phyloP scores from a whole-genome alignment of 2,329 filamentous ascomycete species.

The Cucurbitaria berberidis region DNA sequence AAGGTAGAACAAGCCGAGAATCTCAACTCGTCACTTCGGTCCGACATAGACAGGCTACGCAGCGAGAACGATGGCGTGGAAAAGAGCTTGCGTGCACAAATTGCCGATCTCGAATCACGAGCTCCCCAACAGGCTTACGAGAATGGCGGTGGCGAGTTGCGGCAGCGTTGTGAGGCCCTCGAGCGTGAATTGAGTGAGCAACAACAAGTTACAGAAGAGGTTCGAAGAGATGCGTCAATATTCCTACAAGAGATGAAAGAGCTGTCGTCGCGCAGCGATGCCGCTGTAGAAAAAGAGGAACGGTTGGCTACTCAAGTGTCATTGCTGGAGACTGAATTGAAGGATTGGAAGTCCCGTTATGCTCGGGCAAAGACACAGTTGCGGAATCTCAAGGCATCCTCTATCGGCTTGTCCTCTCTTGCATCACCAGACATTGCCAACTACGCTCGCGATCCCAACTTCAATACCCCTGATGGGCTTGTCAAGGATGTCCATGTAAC shows the following conservation, averaged over 20 bases:
- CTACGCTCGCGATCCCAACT: conserved; percentile 69
- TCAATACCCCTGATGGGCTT: conserved; percentile 74
- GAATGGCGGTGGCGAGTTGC: conserved; percentile 40
- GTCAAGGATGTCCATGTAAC: conserved; percentile 93
- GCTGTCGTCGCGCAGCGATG: conserved; percentile 79
- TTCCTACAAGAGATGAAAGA: conserved; percentile 89
- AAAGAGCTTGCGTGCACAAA: conserved; percentile 66
- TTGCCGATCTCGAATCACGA: conserved; percentile 58
- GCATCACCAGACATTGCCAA: conserved; percentile 65
- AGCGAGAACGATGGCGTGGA: conserved; percentile 70
- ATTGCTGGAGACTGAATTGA: conserved; percentile 79
- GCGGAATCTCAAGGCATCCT: conserved; percentile 79
- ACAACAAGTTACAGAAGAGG: conserved; percentile 83
- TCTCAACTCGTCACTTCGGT: conserved; percentile 78
- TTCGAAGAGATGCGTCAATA: conserved; percentile 79
- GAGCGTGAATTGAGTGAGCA: conserved; percentile 75
- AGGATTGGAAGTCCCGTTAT: conserved; percentile 90
- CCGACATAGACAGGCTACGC: conserved; percentile 77
- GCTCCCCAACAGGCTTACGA: conserved; percentile 28
- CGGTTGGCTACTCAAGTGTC: conserved; percentile 77
- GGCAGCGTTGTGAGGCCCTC: conserved; percentile 49
- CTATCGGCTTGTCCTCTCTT: conserved; percentile 73
- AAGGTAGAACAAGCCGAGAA: conserved; percentile 76
- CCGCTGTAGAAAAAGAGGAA: conserved; percentile 81
- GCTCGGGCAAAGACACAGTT: conserved; percentile 87